Conservation (phyloP, 148 eudicot genomes). For the Silene latifolia region DNA sequence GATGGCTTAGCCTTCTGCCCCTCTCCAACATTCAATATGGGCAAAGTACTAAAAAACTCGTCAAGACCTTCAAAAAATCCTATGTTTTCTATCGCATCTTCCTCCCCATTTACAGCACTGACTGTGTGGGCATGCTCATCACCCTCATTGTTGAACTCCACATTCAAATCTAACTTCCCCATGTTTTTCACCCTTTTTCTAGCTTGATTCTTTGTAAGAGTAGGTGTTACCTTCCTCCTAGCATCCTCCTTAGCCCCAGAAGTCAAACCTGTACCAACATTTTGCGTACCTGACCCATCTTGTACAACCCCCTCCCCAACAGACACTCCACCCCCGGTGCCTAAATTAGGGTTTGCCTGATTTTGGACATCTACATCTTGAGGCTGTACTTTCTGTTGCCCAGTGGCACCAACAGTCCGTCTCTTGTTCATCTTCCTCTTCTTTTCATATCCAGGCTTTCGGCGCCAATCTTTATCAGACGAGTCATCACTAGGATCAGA, state of each 20-base stretch:
- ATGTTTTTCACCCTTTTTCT: slow-evolving; percentile 39
- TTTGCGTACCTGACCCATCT: slow-evolving; percentile 14
- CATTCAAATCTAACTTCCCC: slow-evolving; percentile 62
- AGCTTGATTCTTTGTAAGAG: slow-evolving; percentile 42
- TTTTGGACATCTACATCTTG: slow-evolving; percentile 7
- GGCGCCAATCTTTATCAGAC: slow-evolving; percentile 62
- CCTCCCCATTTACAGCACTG: slow-evolving; percentile 43
- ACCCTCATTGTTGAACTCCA: slow-evolving; percentile 57
- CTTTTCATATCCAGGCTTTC: slow-evolving; percentile 7
- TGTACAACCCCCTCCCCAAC: slow-evolving; percentile 17
- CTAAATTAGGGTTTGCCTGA: slow-evolving; percentile 13
- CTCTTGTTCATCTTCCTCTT: slow-evolving; percentile 37
- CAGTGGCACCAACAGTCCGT: slow-evolving; percentile 12
- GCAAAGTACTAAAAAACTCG: slow-evolving; percentile 46
- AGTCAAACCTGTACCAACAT: slow-evolving; percentile 22
- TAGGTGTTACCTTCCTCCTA: slow-evolving; percentile 28
- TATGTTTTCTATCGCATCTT: slow-evolving; percentile 37
- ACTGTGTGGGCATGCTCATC: slow-evolving; percentile 48
- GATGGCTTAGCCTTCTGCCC: slow-evolving; percentile 53
- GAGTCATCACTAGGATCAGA: slow-evolving; percentile 62
- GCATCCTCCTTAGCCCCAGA: slow-evolving; percentile 21
- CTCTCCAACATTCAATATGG: slow-evolving; percentile 49
- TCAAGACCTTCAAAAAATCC: slow-evolving; percentile 48
- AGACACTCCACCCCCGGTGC: slow-evolving; percentile 20
- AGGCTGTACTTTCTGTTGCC: slow-evolving; percentile 24